Evolutionary conservation across 352 stramenopile species (phyloP).

Genomic region (Globisporangium canariense): DNA sequence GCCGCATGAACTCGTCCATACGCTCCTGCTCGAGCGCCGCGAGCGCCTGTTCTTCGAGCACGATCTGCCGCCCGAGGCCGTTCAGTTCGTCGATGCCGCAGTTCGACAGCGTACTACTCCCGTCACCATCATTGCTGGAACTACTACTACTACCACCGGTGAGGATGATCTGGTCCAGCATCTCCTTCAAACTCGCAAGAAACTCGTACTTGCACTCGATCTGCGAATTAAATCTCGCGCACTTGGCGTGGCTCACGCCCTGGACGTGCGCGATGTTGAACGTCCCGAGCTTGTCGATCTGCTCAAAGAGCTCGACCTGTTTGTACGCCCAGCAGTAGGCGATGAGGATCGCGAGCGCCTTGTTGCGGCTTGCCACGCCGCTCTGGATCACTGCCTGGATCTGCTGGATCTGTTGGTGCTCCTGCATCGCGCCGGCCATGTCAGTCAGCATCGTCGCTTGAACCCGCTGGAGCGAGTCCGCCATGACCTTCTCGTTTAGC

Average conservation of each 20-base stretch:
- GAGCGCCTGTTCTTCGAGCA: conserved; percentile 13
- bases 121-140: neutral
- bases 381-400: conserved; percentile 33
- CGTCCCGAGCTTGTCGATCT: conserved; percentile 8
- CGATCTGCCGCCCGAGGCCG: conserved; percentile 21
- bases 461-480: conserved; percentile 24
- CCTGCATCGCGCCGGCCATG: conserved; percentile 19
- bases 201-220: conserved; percentile 6
- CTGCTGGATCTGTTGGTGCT: conserved; percentile 37
- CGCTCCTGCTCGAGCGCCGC: conserved; percentile 16
- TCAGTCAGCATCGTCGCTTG: conserved; percentile 24
- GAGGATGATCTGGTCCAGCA: conserved; percentile 6
- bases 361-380: conserved; percentile 34
- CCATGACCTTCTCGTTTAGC: conserved; percentile 38
- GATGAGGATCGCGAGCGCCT: conserved; percentile 37
- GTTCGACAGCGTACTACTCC: neutral
- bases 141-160: neutral
- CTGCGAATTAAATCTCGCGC: conserved; percentile 8
- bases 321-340: conserved; percentile 26
- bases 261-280: conserved; percentile 10
- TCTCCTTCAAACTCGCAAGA: neutral
- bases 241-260: conserved; percentile 14
- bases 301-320: neutral
- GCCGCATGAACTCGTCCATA: neutral
- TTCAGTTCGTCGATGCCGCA: conserved; percentile 10